These are phyloP conservation scores for Eutrema heterophyllum DNA, from an alignment of 345 rosid genomes.

Conservation along the genomic window DNA sequence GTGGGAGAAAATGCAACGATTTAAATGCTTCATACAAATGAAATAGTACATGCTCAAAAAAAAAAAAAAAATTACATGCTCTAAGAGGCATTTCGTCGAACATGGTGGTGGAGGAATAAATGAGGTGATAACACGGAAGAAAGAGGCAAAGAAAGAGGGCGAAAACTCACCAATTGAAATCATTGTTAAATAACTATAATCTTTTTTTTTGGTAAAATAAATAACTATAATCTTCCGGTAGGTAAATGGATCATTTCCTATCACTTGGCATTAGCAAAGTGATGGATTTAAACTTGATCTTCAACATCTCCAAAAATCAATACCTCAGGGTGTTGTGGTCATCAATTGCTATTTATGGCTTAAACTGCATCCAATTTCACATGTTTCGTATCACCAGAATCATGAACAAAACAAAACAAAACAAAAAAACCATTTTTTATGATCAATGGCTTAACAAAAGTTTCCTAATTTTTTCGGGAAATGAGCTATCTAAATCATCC, in stretches of 20 bases:
- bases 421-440: background rate
- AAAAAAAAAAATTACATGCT: too few species aligned
- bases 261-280: background rate
- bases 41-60: too few species aligned
- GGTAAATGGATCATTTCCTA: background rate
- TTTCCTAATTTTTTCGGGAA: background rate
- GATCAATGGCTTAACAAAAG: background rate
- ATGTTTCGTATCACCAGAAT: background rate
- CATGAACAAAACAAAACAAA: background rate
- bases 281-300: background rate
- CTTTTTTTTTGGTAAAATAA: too few species aligned
- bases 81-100: too few species aligned
- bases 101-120: too few species aligned
- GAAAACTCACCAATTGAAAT: background rate
- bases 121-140: too few species aligned
- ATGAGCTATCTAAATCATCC: background rate
- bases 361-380: background rate
- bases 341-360: background rate
- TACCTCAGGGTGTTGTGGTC: background rate
- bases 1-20: too few species aligned
- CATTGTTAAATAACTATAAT: background rate
- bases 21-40: too few species aligned
- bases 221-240: too few species aligned
- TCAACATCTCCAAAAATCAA: background rate
- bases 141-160: too few species aligned